phyloP scores from a whole-genome alignment of 352 stramenopile species.

The Thalassiosira ordinaria region DNA sequence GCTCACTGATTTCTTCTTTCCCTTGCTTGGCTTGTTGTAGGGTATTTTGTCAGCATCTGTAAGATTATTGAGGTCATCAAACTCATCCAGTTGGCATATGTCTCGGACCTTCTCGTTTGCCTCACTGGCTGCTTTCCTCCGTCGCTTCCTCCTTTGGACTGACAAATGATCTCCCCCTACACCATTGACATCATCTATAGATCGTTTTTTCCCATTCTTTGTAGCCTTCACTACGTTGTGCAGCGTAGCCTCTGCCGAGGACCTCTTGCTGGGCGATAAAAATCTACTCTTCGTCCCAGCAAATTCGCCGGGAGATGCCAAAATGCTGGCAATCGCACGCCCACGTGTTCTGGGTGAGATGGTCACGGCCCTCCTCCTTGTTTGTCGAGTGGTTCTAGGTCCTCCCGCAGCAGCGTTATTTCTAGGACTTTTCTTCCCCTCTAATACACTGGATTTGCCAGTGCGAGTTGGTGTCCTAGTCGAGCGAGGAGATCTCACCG shows the following conservation, averaged over 20 bases:
- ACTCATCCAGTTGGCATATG: constrained; percentile 20
- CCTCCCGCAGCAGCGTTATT: neutral
- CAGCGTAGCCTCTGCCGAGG: constrained; percentile 35
- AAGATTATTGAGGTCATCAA: constrained; percentile 17
- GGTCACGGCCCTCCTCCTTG: neutral
- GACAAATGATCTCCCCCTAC: neutral
- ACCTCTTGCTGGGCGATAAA: constrained; percentile 32
- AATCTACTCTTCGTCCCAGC: constrained; percentile 2
- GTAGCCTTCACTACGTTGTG: constrained; percentile 6
- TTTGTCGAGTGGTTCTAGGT: neutral
- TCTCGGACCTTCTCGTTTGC: constrained; percentile 9
- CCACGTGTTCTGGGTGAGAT: constrained; percentile 39
- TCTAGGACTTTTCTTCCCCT: neutral
- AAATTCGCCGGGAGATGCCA: constrained; percentile 25
- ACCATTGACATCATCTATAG: neutral
- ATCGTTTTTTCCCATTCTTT: neutral
- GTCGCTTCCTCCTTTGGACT: constrained; percentile 5
- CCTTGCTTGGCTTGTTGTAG: constrained; percentile 7
- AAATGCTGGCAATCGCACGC: constrained; percentile 26
- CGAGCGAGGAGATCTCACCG: too few species aligned
- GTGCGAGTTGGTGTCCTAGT: too few species aligned
- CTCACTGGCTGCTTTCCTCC: constrained; percentile 12
- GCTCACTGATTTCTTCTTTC: constrained; percentile 9
- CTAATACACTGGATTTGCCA: too few species aligned
- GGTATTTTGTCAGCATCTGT: constrained; percentile 7